These are phyloP conservation scores for Chrysochromulina tobinii DNA, from an alignment of 78 protist species.

Conservation along the genomic window DNA sequence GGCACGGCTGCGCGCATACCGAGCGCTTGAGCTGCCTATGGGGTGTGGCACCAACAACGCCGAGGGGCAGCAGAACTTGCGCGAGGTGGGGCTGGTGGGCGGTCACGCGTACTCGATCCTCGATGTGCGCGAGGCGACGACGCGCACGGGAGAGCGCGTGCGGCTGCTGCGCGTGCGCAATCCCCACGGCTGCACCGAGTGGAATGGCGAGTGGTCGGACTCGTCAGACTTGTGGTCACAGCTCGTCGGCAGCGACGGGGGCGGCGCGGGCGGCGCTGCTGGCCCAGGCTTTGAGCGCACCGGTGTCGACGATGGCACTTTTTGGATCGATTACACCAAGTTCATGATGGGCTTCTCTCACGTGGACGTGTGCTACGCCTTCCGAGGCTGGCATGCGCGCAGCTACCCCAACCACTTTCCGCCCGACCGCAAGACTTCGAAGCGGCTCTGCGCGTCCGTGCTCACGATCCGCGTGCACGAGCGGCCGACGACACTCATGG, in stretches of 20 bases:
- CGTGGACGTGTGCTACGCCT: slow-evolving; percentile 35
- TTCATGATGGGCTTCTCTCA: slow-evolving; percentile 22
- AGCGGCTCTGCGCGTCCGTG: not conserved
- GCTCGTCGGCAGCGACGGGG: not conserved
- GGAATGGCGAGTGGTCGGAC: slow-evolving; percentile 47
- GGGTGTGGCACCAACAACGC: slow-evolving; percentile 16
- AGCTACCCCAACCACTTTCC: slow-evolving; percentile 20
- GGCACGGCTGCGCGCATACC: slow-evolving; percentile 18
- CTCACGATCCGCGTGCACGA: not conserved
- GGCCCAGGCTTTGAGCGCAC: slow-evolving; percentile 30
- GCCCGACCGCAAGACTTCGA: not conserved
- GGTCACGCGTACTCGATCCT: slow-evolving; percentile 46
- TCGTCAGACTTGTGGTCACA: not conserved
- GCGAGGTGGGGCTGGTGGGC: slow-evolving; percentile 30
- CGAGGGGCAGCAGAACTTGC: not conserved
- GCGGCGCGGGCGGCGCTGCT: not conserved
- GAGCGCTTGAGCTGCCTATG: slow-evolving; percentile 30
- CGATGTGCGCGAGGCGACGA: slow-evolving; percentile 21
- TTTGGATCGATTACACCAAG: slow-evolving; percentile 6
- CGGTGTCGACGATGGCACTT: slow-evolving; percentile 43
- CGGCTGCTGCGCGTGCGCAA: slow-evolving; percentile 40
- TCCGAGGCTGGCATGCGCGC: slow-evolving; percentile 33
- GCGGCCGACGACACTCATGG: slow-evolving; percentile 10
- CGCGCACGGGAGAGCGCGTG: not conserved
- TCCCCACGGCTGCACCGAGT: slow-evolving; percentile 34